Base-by-base conservation (phyloP, 1,284 basidiomycete genomes). In the Fomitopsis schrenkii region DNA sequence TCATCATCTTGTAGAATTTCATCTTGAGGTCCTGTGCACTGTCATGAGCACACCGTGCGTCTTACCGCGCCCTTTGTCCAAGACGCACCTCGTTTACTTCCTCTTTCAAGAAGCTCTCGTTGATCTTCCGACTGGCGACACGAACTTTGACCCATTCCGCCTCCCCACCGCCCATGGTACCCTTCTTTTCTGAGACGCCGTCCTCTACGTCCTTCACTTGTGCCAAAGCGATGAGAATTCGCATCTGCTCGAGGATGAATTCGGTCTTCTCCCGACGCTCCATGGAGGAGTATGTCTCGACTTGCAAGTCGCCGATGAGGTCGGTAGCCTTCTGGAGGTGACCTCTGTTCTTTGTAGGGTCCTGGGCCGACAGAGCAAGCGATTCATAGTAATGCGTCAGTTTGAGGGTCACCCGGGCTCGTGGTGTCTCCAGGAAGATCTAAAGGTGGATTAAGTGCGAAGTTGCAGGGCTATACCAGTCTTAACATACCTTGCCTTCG, bases 211-310 rank as follows among this genome's bases (percentile, higher is more conserved):
- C 91, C 75, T 93, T 93, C 67, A 84, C 75, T 55, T 84, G 81
- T 30, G 91, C 91, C 30, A 93, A 83, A 36, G 83, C 79, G 55
- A 91, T 85, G 68, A 93, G 74, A 57, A 99, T 76, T 58, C 97
- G 84, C 95, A 99, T 99, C 76, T 99, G 97, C 76, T 99, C 97
- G 46, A 99, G 80, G 67, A 99, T 94, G 72, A 99, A 98, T 72
- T 98, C 95, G 10, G 94, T 97, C 83, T 99, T 99, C 77, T 99
- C 97, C 69, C 93, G 80, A 65, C 96, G 88, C 68, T 98, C 94
- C 97, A 99, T 98, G 14, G 93, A 95, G 28, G 95, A 97, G 73
- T 98, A 99, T 2, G 97, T 99, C 78, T 99, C 97, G 50, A 99
- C 96, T 77, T 98, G 95, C 0, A 99, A 86, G 59, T 99, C 97